Base-by-base conservation (phyloP, 225 moss, liverwort and hornwort species). In the Anthoceros angustus region DNA sequence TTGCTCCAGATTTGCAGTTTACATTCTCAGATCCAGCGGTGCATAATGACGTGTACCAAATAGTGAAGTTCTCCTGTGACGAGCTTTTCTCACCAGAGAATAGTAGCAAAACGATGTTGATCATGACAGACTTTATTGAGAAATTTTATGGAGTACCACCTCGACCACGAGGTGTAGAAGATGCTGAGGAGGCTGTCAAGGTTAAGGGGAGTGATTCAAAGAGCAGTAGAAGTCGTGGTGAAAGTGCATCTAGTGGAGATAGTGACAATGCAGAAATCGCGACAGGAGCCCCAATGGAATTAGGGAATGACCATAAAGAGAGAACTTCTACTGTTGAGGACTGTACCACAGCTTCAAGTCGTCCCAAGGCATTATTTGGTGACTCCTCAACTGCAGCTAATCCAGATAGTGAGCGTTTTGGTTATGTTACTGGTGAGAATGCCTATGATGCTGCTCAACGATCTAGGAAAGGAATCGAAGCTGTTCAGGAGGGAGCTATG, bases 51-150 rank as follows among this genome's bases (percentile, higher is more conserved):
- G 66, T 95, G 63, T 88, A 76, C 43, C 77, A 91, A 78, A 86
- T 95, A 40, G 81, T 95, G 10, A 91, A 91, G 66, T 95, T 83
- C 65, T 86, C 88, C 10, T 77, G 86, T 8, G 85, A 86, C 72
- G 91, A 91, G 74, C 80, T 91, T 39, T 80, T 86, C 66, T 80
- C 80, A 72, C 69, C 73, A 23, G 90, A 90, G 65, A 81, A 82
- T 62, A 76, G 80, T 9, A 78, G 88, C 69, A 95, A 84, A 76
- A 84, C 77, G 39, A 80, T 82, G 70, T 77, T 74, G 65, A 74
- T 77, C 63, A 84, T 78, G 88, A 80, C 75, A 32, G 78, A 68
- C 18, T 77, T 91, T 15, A 62, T 91, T 66, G 91, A 84, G 69
- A 86, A 83, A 24, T 76, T 91, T 72, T 78, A 90, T 68, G 84